phyloP scores from a whole-genome alignment of 169 alveolate genomes.

The Plasmodium cynomolgi region DNA sequence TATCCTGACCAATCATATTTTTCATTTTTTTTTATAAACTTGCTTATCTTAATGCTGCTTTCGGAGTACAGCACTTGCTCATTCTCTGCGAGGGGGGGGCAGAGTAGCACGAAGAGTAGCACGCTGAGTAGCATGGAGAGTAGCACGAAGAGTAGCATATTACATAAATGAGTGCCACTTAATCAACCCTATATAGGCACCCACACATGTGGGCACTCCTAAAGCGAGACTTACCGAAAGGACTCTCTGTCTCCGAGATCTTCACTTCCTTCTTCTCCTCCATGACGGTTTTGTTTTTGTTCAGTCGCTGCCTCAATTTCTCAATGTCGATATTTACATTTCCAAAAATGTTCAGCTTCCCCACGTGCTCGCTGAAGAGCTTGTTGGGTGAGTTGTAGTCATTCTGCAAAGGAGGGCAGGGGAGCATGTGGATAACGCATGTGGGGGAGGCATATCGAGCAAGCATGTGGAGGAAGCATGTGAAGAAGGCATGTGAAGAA shows the following conservation, averaged over 20 bases:
- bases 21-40: conserved; percentile 42
- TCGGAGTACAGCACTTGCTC: conserved; percentile 61
- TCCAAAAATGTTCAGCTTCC: conserved; percentile 57
- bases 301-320: conserved; percentile 28
- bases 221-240: conserved; percentile 33
- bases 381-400: conserved; percentile 59
- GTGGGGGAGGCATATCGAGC: neutral
- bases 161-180: neutral
- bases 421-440: neutral
- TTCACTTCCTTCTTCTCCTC: conserved; percentile 72
- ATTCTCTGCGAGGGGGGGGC: conserved; percentile 4
- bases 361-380: conserved; percentile 44
- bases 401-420: neutral
- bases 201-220: neutral
- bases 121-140: too few species aligned
- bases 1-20: conserved; percentile 74
- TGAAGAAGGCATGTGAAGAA: too few species aligned
- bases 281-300: conserved; percentile 31
- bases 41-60: conserved; percentile 52
- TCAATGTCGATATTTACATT: conserved; percentile 34
- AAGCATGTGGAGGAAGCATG: too few species aligned
- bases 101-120: neutral
- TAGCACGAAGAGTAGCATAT: too few species aligned
- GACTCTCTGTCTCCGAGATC: conserved; percentile 32
- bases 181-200: neutral